Conservation (phyloP, 345 rosid genomes). For the Viola odorata region DNA sequence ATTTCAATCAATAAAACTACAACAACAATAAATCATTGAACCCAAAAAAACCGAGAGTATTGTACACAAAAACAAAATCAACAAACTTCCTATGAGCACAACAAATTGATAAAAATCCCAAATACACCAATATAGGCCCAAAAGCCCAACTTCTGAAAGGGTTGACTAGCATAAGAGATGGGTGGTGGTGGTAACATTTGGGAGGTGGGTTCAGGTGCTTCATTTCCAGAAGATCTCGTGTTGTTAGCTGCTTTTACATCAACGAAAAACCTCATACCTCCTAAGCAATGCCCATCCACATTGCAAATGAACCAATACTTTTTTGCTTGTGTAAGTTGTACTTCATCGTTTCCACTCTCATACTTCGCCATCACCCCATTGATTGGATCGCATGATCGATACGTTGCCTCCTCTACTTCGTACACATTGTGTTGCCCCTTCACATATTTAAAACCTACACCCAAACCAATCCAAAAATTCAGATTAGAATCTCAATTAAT, state of each 20-base stretch:
- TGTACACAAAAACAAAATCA: neutral
- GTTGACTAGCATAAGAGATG: slow-evolving; percentile 1
- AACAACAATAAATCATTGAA: neutral
- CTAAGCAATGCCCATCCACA: slow-evolving; percentile 47
- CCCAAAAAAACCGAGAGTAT: too few species aligned
- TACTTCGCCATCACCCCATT: slow-evolving; percentile 40
- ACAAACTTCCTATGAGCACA: neutral
- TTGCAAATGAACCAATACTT: slow-evolving; percentile 52
- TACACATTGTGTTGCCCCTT: slow-evolving; percentile 43
- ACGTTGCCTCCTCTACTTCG: slow-evolving; percentile 37
- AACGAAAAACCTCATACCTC: slow-evolving; percentile 49
- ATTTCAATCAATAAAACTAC: too few species aligned
- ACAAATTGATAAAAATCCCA: neutral
- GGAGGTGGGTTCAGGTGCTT: neutral
- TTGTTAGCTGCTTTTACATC: slow-evolving; percentile 14
- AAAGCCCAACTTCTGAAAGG: slow-evolving; percentile 8
- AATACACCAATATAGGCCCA: slow-evolving; percentile 3
- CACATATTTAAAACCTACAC: slow-evolving; percentile 40
- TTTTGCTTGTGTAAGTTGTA: slow-evolving; percentile 28
- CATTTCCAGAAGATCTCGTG: neutral
- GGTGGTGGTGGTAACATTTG: slow-evolving; percentile 5
- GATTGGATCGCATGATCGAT: slow-evolving; percentile 38
- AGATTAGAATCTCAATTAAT: neutral
- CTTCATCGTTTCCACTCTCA: slow-evolving; percentile 40
- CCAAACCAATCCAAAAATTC: neutral